Conservation (phyloP, 768 basidiomycete species). For the Boletus sp. region DNA sequence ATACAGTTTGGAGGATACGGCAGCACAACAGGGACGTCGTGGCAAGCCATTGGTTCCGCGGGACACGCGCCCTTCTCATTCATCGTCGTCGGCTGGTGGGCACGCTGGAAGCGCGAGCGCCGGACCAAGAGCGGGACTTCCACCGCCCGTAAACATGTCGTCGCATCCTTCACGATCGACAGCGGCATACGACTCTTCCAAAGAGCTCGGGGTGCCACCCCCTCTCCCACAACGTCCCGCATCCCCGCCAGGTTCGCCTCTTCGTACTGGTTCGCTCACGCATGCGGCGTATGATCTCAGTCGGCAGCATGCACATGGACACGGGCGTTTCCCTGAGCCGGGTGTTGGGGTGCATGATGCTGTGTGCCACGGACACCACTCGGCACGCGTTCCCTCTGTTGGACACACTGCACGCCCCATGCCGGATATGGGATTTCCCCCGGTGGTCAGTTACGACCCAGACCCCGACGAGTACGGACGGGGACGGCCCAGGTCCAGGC, state of each 20-base stretch:
- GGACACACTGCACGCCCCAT: background rate
- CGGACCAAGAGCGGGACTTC: background rate
- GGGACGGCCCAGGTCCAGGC: background rate
- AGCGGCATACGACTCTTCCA: background rate
- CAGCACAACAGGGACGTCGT: background rate
- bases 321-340: background rate
- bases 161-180: conserved; percentile 10
- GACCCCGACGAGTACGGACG: background rate
- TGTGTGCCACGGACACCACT: background rate
- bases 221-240: background rate
- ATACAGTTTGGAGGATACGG: no score
- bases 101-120: background rate
- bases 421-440: background rate
- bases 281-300: background rate
- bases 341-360: no score
- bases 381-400: background rate
- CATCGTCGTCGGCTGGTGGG: background rate
- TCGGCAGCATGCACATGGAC: background rate
- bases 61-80: conserved; percentile 6
- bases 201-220: background rate
- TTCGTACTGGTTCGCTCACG: no score
- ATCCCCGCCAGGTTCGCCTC: background rate
- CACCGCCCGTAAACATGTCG: conserved; percentile 12
- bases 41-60: background rate
- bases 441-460: background rate